A percentile compares a stretch with the other conserved stretches of the same genome.
Evolutionary conservation across 768 basidiomycete species (phyloP).

Genomic region (Royoungia palumana): DNA sequence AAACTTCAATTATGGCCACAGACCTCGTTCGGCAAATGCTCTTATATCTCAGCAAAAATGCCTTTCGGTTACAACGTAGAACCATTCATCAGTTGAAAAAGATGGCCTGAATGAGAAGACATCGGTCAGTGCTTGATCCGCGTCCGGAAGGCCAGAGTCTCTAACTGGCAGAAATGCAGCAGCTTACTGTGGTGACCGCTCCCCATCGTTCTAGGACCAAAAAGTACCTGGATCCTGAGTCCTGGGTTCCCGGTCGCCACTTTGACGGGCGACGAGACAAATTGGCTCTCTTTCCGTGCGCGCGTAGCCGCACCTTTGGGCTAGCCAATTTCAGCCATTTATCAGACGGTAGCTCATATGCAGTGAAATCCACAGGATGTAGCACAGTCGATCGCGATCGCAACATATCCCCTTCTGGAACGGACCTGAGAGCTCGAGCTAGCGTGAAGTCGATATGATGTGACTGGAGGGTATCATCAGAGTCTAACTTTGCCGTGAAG

Average conservation of each 20-base stretch:
- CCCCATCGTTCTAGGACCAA: slow-evolving; percentile 17
- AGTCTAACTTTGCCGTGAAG: too few relatives aligned
- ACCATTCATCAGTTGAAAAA: slow-evolving; percentile 13
- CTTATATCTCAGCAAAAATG: slow-evolving; percentile 20
- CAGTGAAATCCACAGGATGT: slow-evolving; percentile 19
- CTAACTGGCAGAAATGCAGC: not conserved
- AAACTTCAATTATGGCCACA: slow-evolving; percentile 19
- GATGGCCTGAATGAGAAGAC: slow-evolving; percentile 8
- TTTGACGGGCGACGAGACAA: slow-evolving; percentile 15
- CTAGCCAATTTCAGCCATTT: slow-evolving; percentile 16
- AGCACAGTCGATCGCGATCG: not conserved
- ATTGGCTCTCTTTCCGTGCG: slow-evolving; percentile 6
- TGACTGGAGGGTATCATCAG: not conserved
- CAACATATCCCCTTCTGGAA: not conserved
- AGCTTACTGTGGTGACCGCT: slow-evolving; percentile 13
- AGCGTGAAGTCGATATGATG: slow-evolving; percentile 10
- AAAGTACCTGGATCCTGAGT: too few relatives aligned
- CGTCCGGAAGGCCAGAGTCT: not conserved
- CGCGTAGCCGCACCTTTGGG: slow-evolving; percentile 24
- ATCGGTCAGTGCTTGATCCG: not conserved
- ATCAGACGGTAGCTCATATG: slow-evolving; percentile 20
- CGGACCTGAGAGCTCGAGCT: slow-evolving; percentile 19
- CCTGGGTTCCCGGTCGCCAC: not conserved
- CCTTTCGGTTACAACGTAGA: slow-evolving; percentile 20
- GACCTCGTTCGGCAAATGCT: slow-evolving; percentile 26